Evolutionary conservation across 1,284 basidiomycete genomes (phyloP).

Genomic region (Tremellales sp.): DNA sequence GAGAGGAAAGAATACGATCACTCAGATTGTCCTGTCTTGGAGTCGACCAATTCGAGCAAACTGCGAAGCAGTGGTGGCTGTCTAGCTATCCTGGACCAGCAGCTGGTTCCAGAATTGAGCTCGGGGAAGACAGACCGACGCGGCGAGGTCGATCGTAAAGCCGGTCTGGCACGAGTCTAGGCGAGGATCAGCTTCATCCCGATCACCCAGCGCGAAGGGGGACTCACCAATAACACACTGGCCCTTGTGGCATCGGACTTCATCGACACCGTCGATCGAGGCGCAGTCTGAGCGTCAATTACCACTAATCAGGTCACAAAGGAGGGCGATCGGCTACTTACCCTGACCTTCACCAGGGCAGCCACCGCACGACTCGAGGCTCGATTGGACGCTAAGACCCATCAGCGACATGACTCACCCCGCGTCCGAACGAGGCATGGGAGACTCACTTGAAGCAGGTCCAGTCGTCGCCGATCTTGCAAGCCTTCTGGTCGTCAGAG

Average conservation of each 20-base stretch:
- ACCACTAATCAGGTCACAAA: not conserved
- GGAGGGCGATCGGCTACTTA: conserved; percentile 7
- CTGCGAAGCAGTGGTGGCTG: not conserved
- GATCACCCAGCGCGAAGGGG: not conserved
- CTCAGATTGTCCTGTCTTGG: not conserved
- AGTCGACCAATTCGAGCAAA: too few species aligned
- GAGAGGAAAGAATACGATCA: too few species aligned
- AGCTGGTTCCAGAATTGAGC: not conserved
- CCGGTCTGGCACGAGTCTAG: not conserved
- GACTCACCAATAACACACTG: conserved; percentile 23
- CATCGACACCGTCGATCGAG: conserved; percentile 18
- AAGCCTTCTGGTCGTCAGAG: conserved; percentile 16
- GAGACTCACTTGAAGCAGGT: conserved; percentile 19
- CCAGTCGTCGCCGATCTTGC: conserved; percentile 13
- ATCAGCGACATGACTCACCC: not conserved
- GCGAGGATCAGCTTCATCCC: not conserved
- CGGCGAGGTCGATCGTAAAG: not conserved
- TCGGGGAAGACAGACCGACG: not conserved
- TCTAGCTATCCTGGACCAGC: not conserved
- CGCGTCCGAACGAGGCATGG: not conserved
- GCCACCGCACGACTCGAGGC: conserved; percentile 21
- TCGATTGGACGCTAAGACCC: conserved; percentile 13
- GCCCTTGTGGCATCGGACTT: conserved; percentile 22
- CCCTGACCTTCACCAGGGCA: conserved; percentile 20
- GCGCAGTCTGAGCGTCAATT: conserved; percentile 16